Evolutionary conservation across 176 grass and related monocot species (phyloP).

Genomic region (Oryza punctata): DNA sequence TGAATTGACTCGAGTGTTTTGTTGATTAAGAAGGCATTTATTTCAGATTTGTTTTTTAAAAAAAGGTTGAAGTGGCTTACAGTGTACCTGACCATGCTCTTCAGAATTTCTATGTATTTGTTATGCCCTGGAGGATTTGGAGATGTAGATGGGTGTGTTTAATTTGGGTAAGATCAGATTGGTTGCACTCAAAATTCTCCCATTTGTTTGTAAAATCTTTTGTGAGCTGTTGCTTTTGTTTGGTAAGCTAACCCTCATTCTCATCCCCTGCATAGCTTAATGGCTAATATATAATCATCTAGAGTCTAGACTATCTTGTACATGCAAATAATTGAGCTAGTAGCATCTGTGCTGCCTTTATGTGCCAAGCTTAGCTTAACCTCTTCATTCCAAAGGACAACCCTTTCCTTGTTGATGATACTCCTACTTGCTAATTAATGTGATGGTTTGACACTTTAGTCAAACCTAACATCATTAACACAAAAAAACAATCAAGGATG

Average conservation of each 20-base stretch:
- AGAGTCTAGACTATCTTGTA: slow-evolving; percentile 14
- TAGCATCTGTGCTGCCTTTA: slow-evolving; percentile 41
- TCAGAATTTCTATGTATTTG: background rate
- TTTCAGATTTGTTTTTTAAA: background rate
- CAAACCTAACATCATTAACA: slow-evolving; percentile 45
- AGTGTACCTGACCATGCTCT: background rate
- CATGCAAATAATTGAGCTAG: slow-evolving; percentile 42
- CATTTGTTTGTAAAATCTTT: background rate
- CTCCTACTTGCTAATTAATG: slow-evolving; percentile 20
- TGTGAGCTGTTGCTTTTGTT: slow-evolving; percentile 20
- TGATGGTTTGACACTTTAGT: slow-evolving; percentile 43
- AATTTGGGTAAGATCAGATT: slow-evolving; percentile 6
- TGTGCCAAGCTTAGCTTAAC: background rate
- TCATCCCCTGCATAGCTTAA: background rate
- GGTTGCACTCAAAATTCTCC: slow-evolving; percentile 1
- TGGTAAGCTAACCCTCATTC: slow-evolving; percentile 44
- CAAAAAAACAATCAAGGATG: background rate
- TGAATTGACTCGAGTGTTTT: background rate
- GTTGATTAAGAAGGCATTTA: background rate
- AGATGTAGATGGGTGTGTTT: background rate
- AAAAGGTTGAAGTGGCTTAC: background rate
- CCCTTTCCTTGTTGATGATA: slow-evolving; percentile 14
- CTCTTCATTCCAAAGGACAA: slow-evolving; percentile 8
- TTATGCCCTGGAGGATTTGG: background rate
- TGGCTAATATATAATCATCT: slow-evolving; percentile 1